A percentile compares a stretch with the other conserved stretches of the same genome.
phyloP scores from a whole-genome alignment of 2,329 filamentous ascomycete species.

The Fusarium kyushuense region DNA sequence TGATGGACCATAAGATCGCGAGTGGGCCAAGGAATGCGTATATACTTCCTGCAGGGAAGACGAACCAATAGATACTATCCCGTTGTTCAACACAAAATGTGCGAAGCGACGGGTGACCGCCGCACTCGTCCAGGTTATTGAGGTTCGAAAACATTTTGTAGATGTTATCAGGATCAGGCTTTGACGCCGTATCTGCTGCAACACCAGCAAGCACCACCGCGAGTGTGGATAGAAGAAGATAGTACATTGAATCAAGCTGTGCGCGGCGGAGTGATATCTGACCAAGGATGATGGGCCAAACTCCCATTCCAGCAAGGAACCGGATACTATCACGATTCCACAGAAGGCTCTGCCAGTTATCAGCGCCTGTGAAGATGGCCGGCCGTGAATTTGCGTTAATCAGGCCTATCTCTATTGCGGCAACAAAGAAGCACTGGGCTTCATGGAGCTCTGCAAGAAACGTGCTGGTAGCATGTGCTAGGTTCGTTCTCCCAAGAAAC shows the following conservation, averaged over 20 bases:
- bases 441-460: slow-evolving; percentile 34
- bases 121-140: slow-evolving; percentile 9
- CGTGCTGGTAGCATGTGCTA: slow-evolving; percentile 9
- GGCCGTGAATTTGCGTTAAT: background rate
- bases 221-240: background rate
- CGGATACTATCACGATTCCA: slow-evolving; percentile 13
- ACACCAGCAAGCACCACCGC: background rate
- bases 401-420: slow-evolving; percentile 6
- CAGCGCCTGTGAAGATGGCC: slow-evolving; percentile 1
- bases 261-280: slow-evolving; percentile 12
- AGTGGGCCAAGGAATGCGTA: slow-evolving; percentile 7
- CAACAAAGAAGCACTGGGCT: slow-evolving; percentile 27
- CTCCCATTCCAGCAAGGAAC: slow-evolving; percentile 6
- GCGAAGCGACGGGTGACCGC: slow-evolving; percentile 9
- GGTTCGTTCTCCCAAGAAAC: background rate
- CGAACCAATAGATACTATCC: slow-evolving; percentile 11
- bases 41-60: slow-evolving; percentile 9
- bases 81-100: slow-evolving; percentile 13
- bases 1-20: slow-evolving; percentile 12
- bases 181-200: background rate
- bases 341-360: slow-evolving; percentile 6
- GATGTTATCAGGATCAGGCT: background rate
- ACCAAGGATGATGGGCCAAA: slow-evolving; percentile 11
- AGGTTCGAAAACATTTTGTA: slow-evolving; percentile 7
- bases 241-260: slow-evolving; percentile 7